Conservation (phyloP, 257 asterid genomes). For the Paulownia fortunei region DNA sequence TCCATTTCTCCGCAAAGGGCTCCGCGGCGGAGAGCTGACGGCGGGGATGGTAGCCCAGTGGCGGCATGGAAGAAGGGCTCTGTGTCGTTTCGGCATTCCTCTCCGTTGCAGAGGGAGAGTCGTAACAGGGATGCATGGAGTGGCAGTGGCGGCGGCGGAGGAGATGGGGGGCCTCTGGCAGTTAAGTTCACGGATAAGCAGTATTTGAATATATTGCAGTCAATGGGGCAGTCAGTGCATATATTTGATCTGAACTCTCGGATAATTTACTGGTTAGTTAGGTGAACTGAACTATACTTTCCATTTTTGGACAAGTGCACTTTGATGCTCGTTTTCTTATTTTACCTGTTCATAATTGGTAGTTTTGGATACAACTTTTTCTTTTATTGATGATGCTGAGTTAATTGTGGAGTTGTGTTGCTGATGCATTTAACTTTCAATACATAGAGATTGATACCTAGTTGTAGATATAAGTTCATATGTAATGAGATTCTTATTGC, state of each 20-base stretch:
- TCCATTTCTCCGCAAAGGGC: slow-evolving; percentile 78
- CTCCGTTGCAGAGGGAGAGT: slow-evolving; percentile 86
- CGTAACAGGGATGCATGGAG: slow-evolving; percentile 35
- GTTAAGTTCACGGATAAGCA: slow-evolving; percentile 73
- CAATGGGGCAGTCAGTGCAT: slow-evolving; percentile 90
- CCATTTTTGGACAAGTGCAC: no score
- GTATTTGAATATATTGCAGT: slow-evolving; percentile 85
- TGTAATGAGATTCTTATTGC: not conserved
- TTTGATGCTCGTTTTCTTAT: no score
- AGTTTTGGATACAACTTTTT: no score
- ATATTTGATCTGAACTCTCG: slow-evolving; percentile 64
- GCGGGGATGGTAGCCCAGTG: slow-evolving; percentile 37
- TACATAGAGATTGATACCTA: not conserved
- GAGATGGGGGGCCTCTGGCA: slow-evolving; percentile 57
- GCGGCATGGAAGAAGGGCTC: slow-evolving; percentile 63
- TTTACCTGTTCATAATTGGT: no score
- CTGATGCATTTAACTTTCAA: not conserved
- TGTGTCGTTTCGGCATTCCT: slow-evolving; percentile 64
- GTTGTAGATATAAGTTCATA: not conserved
- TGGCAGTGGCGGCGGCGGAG: slow-evolving; percentile 56
- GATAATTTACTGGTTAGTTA: slow-evolving; percentile 83
- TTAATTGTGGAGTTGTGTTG: not conserved
- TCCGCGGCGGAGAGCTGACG: slow-evolving; percentile 45
- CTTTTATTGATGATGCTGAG: no score
- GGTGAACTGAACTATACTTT: slow-evolving; percentile 23